phyloP scores from a whole-genome alignment of 2,329 filamentous ascomycete genomes.

The Ophiostoma perfectum region DNA sequence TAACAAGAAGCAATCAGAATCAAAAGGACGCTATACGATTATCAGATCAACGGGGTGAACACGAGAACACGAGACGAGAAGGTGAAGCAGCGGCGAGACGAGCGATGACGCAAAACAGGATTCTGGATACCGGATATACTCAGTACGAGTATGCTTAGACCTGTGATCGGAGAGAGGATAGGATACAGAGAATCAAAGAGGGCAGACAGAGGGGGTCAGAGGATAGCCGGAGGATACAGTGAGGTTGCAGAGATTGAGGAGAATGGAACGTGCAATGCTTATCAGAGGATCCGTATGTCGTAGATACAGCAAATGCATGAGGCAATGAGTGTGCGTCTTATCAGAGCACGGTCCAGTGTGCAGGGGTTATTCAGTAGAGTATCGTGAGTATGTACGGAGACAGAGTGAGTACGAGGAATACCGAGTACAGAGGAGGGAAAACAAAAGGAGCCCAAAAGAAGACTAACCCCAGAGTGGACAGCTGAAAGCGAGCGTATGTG shows the following conservation, averaged over 20 bases:
- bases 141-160: no score
- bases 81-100: no score
- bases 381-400: no score
- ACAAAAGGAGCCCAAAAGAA: not conserved
- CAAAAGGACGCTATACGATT: not conserved
- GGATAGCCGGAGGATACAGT: not conserved
- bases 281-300: not conserved
- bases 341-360: not conserved
- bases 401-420: not conserved
- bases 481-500: conserved; percentile 1
- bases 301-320: not conserved
- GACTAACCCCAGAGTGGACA: not conserved
- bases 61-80: conserved; percentile 8
- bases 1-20: not conserved
- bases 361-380: not conserved
- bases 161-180: not conserved
- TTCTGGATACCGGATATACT: no score
- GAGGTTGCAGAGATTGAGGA: not conserved
- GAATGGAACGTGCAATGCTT: conserved; percentile 2
- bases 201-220: not conserved
- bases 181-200: not conserved
- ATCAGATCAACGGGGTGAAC: conserved; percentile 3
- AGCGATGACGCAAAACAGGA: not conserved
- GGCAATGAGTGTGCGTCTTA: not conserved
- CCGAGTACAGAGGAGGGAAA: not conserved